Conservation (phyloP, 805 yeast genomes). For the Candida dendrica region DNA sequence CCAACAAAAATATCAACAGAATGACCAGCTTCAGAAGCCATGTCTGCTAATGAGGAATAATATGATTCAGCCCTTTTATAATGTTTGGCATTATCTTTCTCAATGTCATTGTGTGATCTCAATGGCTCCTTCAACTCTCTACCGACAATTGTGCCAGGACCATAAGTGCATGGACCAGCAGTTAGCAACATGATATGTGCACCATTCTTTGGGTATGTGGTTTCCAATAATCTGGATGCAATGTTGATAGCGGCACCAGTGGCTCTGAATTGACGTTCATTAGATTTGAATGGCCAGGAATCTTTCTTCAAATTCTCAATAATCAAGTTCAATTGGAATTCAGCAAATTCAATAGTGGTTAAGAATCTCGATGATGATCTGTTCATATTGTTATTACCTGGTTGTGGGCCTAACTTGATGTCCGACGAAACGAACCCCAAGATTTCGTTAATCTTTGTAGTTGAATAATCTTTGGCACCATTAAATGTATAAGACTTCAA, state of each 20-base stretch:
- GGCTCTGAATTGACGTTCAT: conserved; percentile 43
- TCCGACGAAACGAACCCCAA: conserved; percentile 37
- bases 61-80: conserved; percentile 36
- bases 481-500: conserved; percentile 40
- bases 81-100: conserved; percentile 33
- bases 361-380: conserved; percentile 10
- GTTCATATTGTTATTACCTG: neutral
- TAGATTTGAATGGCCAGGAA: conserved; percentile 37
- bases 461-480: conserved; percentile 45
- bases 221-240: conserved; percentile 30
- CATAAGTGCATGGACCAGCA: conserved; percentile 61
- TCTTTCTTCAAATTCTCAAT: conserved; percentile 43
- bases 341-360: conserved; percentile 22
- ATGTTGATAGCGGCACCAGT: conserved; percentile 57
- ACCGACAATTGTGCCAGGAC: conserved; percentile 57
- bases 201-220: conserved; percentile 39
- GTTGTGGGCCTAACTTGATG: conserved; percentile 9
- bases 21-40: conserved; percentile 42
- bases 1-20: conserved; percentile 55
- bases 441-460: conserved; percentile 37
- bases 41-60: conserved; percentile 42
- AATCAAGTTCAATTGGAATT: conserved; percentile 41
- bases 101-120: conserved; percentile 60
- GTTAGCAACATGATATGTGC: conserved; percentile 47
- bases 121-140: conserved; percentile 52